Base-by-base conservation (phyloP, 495 filamentous ascomycete species). In the Penicillium waksmanii region DNA sequence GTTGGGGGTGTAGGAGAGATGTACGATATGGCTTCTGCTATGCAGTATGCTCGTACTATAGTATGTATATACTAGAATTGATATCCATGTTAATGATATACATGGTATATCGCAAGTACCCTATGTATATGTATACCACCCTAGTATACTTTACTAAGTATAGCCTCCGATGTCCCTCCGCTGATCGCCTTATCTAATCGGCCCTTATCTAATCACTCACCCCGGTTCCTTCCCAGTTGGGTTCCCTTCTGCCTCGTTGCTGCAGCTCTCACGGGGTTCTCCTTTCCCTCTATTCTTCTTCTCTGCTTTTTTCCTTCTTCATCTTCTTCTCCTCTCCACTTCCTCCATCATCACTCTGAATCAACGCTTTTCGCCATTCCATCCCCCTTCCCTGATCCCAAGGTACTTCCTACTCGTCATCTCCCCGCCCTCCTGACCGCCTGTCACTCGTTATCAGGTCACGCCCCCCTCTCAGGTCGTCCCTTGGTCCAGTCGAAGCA, bases 1-100 rank as follows among this genome's bases (percentile, higher is more conserved):
- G 5, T 73, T 96, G 64, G 83, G 84, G 38, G 72, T 96, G 56
- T 95, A 80, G 76, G 19, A 44, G n/a, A 17, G 15, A 44, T n/a
- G 12, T 38, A 38, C 8, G 27, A 31, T 31, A 31, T 31, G 27
- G 27, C 27, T 31, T 31, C 27, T 31, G 27, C 27, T 31, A 9
- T 31, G 27, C 27, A 31, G 27, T 31, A 31, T 31, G 6, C 27
- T 27, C 4, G 27, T 31, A 9, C 6, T 31, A 8, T 31, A 31
- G 27, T 31, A 31, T 31, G 27, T 31, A 31, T 31, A 31, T 31
- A 31, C 6, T 31, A 31, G 8, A 31, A 31, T 31, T 31, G 27
- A 31, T 31, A 31, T 31, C 27, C 27, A 27, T 7, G 27, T 5
- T 27, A 1, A 27, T 27, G 21, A 21, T 3, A 21, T 23, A 23